Evolutionary conservation across 176 grass and related monocot species (phyloP).

Genomic region (bread wheat (Triticum aestivum)): IWGSC_CS_RefSeq_v2.1 NC_057801.1:13268448-13268947

Average conservation of each 20-base stretch:
- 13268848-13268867: background rate
- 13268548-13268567: background rate
- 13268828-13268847: background rate
- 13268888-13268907: background rate
- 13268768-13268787: constrained; percentile 5
- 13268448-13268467: background rate
- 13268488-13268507: constrained; percentile 62
- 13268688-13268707: background rate
- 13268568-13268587: background rate
- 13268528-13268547: background rate
- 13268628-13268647: constrained; percentile 52
- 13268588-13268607: background rate
- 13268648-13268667: constrained; percentile 27
- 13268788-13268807: background rate
- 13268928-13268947: no score
- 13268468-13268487: background rate
- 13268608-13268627: constrained; percentile 40
- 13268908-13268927: no score
- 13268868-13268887: no score
- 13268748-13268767: background rate
- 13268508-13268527: constrained; percentile 27
- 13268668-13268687: constrained; percentile 21
- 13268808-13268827: background rate
- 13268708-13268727: background rate
- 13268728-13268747: background rate